Base-by-base conservation (phyloP, 106 monocot species). In the Iris macrosiphon region DNA sequence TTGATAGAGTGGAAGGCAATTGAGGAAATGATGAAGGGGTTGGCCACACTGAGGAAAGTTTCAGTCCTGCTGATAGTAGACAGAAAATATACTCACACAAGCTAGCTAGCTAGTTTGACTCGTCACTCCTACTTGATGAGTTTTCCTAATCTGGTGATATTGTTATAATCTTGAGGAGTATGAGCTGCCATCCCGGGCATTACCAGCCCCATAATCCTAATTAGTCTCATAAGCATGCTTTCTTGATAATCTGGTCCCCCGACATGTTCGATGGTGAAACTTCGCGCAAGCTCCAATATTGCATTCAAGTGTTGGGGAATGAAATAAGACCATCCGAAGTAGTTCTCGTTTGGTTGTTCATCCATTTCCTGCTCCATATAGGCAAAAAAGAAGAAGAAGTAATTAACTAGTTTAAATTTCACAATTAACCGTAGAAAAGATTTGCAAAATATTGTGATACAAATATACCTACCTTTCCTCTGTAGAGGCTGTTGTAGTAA, bases 281-380 rank as follows among this genome's bases (percentile, higher is more conserved):
- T 71, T 27, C 89, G 61, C 14, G 50, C 17, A 3, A 94, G 60
- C 71, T 94, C 94, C 72, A 64, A 73, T 38, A 46, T 9, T 3
- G 85, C 78, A 45, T 69, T 89, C 57, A 68, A 6, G 69, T 71
- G 64, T 43, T 71, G 85, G 31, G 89, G 70, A 17, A 81, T 34
- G 52, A 82, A 24, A 0, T 29, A 46, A 40, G 45, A 60, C 26
- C 65, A 1, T 3, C 73, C 72, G 67, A 92, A 92, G 55, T 82
- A 92, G 54, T 92, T 92, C 65, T 81, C 85, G 59, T 94, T 85
- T 4, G 94, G 94, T 25, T 89, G 73, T 47, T 94, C 94, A 14
- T 10, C 24, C 51, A 72, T 12, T 13, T 72, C 57, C 78, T 85
- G 61, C n/a, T n/a, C n/a, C n/a, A n/a, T n/a, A n/a, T n/a, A n/a